phyloP scores from a whole-genome alignment of 805 yeast species.

The Yarrowia bubula region DNA sequence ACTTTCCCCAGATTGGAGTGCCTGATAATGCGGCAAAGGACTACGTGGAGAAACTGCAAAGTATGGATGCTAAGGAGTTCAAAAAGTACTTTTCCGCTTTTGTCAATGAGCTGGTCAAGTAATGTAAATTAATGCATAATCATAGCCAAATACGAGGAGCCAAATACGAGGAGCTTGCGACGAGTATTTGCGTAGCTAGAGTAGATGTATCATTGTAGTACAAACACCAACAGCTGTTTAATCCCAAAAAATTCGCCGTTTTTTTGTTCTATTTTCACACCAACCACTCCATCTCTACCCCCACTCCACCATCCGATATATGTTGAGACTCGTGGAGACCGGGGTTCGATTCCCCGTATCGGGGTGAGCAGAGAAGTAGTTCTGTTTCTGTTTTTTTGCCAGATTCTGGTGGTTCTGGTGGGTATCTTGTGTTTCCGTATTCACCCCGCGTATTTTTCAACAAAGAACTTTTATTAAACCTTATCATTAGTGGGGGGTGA shows the following conservation, averaged over 20 bases:
- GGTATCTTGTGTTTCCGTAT: not conserved
- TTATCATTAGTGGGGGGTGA: no score
- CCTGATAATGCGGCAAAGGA: conserved; percentile 60
- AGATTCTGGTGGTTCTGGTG: not conserved
- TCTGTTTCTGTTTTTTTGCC: not conserved
- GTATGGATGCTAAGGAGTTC: conserved; percentile 59
- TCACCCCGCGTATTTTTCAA: no score
- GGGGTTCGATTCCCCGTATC: conserved; percentile 27
- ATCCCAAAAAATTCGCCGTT: no score
- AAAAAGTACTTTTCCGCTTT: conserved; percentile 63
- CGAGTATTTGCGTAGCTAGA: no score
- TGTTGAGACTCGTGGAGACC: conserved; percentile 24
- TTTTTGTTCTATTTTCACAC: not conserved
- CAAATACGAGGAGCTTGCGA: no score
- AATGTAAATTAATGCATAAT: conserved; percentile 21
- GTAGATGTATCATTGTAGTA: no score
- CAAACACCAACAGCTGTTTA: not conserved
- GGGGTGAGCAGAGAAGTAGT: not conserved
- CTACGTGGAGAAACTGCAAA: conserved; percentile 57
- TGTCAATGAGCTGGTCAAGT: conserved; percentile 34
- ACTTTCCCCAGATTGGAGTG: conserved; percentile 54
- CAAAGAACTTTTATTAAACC: no score
- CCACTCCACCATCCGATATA: conserved; percentile 1
- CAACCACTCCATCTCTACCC: not conserved
- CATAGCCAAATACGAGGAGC: no score